Percentiles rank a stretch among this genome's conserved stretches.
Conservation (phyloP, 306 rosid species). For the Myrica gale region DNA sequence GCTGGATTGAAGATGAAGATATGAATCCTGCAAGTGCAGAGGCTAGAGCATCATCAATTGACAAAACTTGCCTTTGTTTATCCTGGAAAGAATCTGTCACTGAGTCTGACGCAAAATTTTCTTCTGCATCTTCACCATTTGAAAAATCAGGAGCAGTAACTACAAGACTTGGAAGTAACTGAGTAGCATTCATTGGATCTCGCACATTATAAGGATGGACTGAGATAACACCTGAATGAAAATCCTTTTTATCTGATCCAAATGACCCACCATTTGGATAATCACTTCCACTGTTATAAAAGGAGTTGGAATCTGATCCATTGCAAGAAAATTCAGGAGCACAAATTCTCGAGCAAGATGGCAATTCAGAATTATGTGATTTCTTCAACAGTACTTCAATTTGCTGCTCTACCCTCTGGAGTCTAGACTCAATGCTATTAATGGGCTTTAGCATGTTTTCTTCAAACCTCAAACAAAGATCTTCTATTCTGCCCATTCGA, state of each 20-base stretch:
- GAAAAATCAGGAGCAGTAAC: conserved; percentile 83
- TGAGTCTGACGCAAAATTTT: conserved; percentile 26
- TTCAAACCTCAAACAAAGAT: conserved; percentile 71
- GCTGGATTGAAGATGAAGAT: conserved; percentile 42
- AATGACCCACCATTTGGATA: conserved; percentile 33
- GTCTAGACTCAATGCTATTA: conserved; percentile 75
- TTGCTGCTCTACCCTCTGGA: conserved; percentile 79
- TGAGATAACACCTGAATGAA: conserved; percentile 32
- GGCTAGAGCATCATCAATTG: conserved; percentile 76
- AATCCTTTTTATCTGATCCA: conserved; percentile 37
- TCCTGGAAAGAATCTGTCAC: conserved; percentile 30
- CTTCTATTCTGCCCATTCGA: conserved; percentile 73
- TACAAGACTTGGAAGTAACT: conserved; percentile 59
- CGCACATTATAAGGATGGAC: conserved; percentile 31
- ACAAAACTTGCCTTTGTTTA: conserved; percentile 42
- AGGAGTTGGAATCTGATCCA: conserved; percentile 53
- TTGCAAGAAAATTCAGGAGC: conserved; percentile 59
- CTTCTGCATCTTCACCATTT: conserved; percentile 59
- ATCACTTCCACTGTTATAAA: conserved; percentile 38
- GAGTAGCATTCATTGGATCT: conserved; percentile 41
- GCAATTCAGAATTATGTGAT: conserved; percentile 39
- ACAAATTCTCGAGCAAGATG: conserved; percentile 47
- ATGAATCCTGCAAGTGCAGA: conserved; percentile 76
- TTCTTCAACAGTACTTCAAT: conserved; percentile 58
- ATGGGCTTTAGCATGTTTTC: conserved; percentile 79